Base-by-base conservation (phyloP, 2,329 filamentous ascomycete genomes). In the Spiromastix sp. region DNA sequence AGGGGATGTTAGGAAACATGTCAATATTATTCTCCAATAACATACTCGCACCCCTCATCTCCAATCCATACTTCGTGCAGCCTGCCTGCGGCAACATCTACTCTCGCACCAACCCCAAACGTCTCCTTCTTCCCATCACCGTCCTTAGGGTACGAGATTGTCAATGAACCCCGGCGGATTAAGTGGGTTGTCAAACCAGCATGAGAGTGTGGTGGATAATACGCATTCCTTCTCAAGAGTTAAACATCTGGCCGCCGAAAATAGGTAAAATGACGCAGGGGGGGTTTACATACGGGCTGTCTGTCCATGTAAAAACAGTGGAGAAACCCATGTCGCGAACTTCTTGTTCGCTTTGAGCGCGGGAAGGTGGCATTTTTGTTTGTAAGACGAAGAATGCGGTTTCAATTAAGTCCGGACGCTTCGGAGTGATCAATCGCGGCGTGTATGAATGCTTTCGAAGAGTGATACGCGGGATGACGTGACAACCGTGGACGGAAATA, bases 31-130 rank as follows among this genome's bases (percentile, higher is more conserved):
- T 76, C 71, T 16, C 72, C 72, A 50, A 77, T 74, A 17, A 76
- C 70, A 60, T 74, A 75, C 40, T 72, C 72, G 52, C 73, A 77
- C 2, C 74, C 74, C 26, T 68, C 59, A 5, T 55, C 43, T 1
- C 74, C 73, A 43, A 78, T 70, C 72, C 73, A 77, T 2, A 78
- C 73, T 52, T 78, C 72, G 48, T 78, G 73, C 15, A 66, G 37
- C 44, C 66, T 67, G 2, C 64, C 60, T 0, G 70, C 71, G 16
- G 71, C 68, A 1, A 78, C 73, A 54, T 78, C 73, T 12, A 77
- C 54, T 42, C 74, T 56, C 1, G 61, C 61, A 2, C 74, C 74
- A 0, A 60, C 58, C 0, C 70, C 67, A 42, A 74, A 73, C 0
- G 68, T 76, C 54, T 75, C 66, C 42, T 70, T 74, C 32, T 56